Evolutionary conservation across 305 asterid species (phyloP).

Genomic region (Salvia sclarea): DNA sequence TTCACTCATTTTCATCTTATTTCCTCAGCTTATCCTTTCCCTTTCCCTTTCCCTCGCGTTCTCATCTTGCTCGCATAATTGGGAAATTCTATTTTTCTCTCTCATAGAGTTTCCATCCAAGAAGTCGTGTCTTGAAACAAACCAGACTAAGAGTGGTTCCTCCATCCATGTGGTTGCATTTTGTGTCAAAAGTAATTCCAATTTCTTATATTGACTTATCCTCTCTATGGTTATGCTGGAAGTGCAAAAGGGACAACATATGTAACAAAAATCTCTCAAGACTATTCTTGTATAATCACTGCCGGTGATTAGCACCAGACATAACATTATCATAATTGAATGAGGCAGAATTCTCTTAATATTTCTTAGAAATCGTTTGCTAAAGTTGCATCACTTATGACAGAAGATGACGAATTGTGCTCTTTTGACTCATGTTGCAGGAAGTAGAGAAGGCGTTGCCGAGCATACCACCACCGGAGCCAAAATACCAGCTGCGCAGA

Average conservation of each 20-base stretch:
- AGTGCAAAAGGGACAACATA: not conserved
- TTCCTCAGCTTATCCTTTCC: not conserved
- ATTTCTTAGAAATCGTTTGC: no score
- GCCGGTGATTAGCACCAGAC: not conserved
- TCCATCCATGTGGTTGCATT: not conserved
- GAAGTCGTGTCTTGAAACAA: not conserved
- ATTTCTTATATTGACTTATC: not conserved
- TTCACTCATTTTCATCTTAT: not conserved
- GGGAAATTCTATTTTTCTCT: not conserved
- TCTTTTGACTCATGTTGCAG: slow-evolving; percentile 38
- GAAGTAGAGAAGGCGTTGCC: slow-evolving; percentile 69
- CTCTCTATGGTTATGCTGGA: not conserved
- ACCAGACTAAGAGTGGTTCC: not conserved
- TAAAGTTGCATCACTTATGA: not conserved
- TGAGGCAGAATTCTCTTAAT: no score
- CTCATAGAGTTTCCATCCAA: not conserved
- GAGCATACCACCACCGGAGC: slow-evolving; percentile 59
- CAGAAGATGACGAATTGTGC: not conserved
- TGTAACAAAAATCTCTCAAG: no score
- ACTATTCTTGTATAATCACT: not conserved
- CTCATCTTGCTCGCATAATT: not conserved
- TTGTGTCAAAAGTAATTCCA: not conserved
- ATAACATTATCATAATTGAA: not conserved
- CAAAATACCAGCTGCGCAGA: slow-evolving; percentile 74
- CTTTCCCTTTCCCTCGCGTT: not conserved